These are phyloP conservation scores for Candida yuanshanica DNA, from an alignment of 805 yeast genomes.

Conservation along the genomic window DNA sequence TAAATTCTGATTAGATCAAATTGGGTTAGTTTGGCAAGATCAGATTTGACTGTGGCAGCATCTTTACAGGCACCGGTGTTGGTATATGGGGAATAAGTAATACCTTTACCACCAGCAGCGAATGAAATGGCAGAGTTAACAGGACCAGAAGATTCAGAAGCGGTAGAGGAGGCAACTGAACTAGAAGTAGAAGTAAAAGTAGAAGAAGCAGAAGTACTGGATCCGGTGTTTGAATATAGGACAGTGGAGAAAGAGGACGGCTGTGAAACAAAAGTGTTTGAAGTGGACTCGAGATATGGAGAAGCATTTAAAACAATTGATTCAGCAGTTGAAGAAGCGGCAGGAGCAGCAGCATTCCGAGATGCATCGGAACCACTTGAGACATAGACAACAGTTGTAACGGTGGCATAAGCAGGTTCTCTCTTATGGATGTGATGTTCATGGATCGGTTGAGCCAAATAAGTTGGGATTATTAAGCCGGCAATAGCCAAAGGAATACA, in stretches of 20 bases:
- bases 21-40: conserved; percentile 37
- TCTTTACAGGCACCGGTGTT: conserved; percentile 51
- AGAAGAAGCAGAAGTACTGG: conserved; percentile 12
- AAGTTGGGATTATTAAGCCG: neutral
- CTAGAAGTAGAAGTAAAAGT: conserved; percentile 11
- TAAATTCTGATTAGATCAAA: conserved; percentile 53
- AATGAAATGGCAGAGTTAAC: conserved; percentile 20
- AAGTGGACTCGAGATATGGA: conserved; percentile 5
- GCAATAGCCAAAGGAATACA: conserved; percentile 5
- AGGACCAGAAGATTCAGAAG: conserved; percentile 28
- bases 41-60: conserved; percentile 39
- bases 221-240: neutral
- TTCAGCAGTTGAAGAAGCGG: neutral
- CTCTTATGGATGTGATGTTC: conserved; percentile 44
- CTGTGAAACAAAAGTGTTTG: neutral
- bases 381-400: conserved; percentile 20
- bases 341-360: conserved; percentile 15
- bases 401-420: conserved; percentile 38
- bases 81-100: conserved; percentile 62
- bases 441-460: conserved; percentile 25
- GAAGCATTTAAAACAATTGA: conserved; percentile 4
- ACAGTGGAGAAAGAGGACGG: neutral
- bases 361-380: conserved; percentile 9
- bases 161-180: conserved; percentile 20
- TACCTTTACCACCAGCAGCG: conserved; percentile 46